Evolutionary conservation across 108 stramenopile species (phyloP).

Genomic region (Conticribra guillardii): DNA sequence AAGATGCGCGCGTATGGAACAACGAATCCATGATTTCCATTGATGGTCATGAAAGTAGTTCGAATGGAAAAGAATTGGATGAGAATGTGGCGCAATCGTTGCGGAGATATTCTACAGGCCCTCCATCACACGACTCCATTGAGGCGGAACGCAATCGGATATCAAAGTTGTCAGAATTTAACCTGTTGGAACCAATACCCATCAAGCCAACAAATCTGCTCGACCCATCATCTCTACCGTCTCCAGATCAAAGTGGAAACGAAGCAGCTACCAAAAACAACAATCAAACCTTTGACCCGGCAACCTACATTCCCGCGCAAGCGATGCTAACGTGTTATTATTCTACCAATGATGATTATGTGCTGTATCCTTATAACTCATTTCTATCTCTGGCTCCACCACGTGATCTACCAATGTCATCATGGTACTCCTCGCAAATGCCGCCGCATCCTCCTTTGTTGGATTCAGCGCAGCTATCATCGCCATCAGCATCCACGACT

Average conservation of each 20-base stretch:
- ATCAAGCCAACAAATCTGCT: not conserved
- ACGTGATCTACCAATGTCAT: not conserved
- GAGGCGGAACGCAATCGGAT: not conserved
- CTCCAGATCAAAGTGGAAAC: not conserved
- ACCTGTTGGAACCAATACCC: conserved; percentile 16
- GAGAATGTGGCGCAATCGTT: conserved; percentile 30
- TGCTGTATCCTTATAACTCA: conserved; percentile 21
- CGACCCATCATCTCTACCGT: not conserved
- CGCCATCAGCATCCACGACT: conserved; percentile 2
- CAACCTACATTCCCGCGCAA: conserved; percentile 65
- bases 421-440: conserved; percentile 35
- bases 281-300: conserved; percentile 30
- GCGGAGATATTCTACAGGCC: conserved; percentile 30
- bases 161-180: conserved; percentile 4
- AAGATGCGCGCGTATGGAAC: conserved; percentile 44
- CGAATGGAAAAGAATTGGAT: not conserved
- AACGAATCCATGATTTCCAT: conserved; percentile 24
- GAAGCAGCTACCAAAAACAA: not conserved
- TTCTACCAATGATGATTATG: conserved; percentile 64
- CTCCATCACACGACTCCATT: conserved; percentile 5
- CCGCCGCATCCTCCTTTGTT: too few relatives aligned
- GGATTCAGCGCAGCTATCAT: too few relatives aligned
- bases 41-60: not conserved
- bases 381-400: conserved; percentile 33
- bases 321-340: conserved; percentile 84